Base-by-base conservation (phyloP, 148 eudicot genomes). In the Cornus florida region DNA sequence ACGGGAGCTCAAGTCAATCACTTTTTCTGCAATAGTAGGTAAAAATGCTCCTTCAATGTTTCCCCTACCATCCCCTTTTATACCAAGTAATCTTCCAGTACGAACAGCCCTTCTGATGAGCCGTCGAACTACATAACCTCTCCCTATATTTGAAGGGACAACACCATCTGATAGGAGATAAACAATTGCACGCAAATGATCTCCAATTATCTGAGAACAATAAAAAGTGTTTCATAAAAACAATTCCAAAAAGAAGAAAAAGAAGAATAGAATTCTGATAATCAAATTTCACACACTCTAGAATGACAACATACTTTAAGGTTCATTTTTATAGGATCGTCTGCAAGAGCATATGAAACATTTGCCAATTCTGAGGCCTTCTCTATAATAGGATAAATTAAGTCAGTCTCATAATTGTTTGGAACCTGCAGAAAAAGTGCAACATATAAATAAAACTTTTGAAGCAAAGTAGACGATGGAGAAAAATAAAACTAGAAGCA, bases 121-220 rank as follows among this genome's bases (percentile, higher is more conserved):
- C 64, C 98, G 92, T 19, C 98, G 83, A 65, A 92, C 99, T 62
- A 96, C 88, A 86, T 96, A 96, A 72, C 99, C 99, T 84, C 99
- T 92, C 39, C 99, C 98, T 75, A 96, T 92, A 87, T 96, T 96
- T 77, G 98, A 92, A 69, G 99, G 98, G 77, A 83, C 71, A 73
- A 96, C 97, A 38, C 99, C 97, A 78, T 96, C 99, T n/a, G 99
- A 93, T 83, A 96, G 87, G 64, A 96, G 97, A 91, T 84, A 96
- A 48, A 96, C 95, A 74, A 92, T 78, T 22, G 98, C 99, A 72
- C 98, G 97, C 92, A 92, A 81, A 86, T 96, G 99, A 87, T 96
- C 99, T 69, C 99, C 99, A 71, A 93, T 91, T 67, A 96, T 85
- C 99, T 96, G 92, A 73, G 78, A 77, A 70, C 70, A 75, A 62